phyloP scores from a whole-genome alignment of 495 filamentous ascomycete species.

The Lophiostoma macrostomum region DNA sequence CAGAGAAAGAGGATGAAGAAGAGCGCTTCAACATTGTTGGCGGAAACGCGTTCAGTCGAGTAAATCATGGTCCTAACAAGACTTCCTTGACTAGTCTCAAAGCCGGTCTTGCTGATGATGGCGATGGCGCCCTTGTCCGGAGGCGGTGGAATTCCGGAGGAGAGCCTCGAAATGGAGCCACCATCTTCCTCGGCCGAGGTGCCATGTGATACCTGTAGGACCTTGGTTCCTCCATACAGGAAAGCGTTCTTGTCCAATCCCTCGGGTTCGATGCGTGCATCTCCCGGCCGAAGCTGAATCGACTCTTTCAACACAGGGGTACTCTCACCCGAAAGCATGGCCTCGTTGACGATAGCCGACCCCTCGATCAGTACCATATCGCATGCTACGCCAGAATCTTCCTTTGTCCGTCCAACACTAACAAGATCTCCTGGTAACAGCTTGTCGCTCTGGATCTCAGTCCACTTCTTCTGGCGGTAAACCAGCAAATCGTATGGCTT shows the following conservation, averaged over 20 bases:
- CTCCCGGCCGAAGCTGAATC: conserved; percentile 80
- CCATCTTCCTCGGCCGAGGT: conserved; percentile 64
- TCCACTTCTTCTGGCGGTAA: conserved; percentile 80
- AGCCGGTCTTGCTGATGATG: conserved; percentile 93
- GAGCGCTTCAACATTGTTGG: conserved; percentile 91
- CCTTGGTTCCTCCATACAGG: conserved; percentile 95
- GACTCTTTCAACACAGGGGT: conserved; percentile 97
- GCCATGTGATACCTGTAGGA: conserved; percentile 87
- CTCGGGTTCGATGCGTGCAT: conserved; percentile 83
- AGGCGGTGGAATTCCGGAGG: conserved; percentile 68
- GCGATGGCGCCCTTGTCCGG: conserved; percentile 94
- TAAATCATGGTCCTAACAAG: conserved; percentile 99
- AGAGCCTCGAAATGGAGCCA: conserved; percentile 58
- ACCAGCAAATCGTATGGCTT: conserved; percentile 95
- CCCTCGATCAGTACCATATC: conserved; percentile 95
- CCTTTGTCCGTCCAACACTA: conserved; percentile 91
- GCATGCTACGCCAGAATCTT: conserved; percentile 94
- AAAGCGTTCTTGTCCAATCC: conserved; percentile 95
- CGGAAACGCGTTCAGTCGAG: conserved; percentile 96
- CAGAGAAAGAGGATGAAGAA: conserved; percentile 96
- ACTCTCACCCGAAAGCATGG: conserved; percentile 97
- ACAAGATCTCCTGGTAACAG: conserved; percentile 95
- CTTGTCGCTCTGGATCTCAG: conserved; percentile 86
- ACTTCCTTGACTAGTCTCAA: conserved; percentile 97
- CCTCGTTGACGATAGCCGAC: conserved; percentile 96